These are phyloP conservation scores for Phytophthora idaei DNA, from an alignment of 352 stramenopile species.

Conservation along the genomic window DNA sequence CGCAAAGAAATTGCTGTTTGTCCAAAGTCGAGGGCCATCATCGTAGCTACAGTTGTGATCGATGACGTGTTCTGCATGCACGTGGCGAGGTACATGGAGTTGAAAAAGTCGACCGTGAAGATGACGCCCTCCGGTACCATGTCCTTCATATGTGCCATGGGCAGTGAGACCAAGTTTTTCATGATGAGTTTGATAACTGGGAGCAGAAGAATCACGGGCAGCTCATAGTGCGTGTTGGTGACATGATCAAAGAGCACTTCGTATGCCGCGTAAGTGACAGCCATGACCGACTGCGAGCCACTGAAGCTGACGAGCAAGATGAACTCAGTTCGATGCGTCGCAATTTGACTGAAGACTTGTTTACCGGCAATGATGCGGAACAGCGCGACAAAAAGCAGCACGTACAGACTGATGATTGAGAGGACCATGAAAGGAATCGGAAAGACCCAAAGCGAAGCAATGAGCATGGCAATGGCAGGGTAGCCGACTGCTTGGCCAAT, in stretches of 20 bases:
- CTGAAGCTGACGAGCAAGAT: slow-evolving; percentile 25
- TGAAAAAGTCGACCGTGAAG: slow-evolving; percentile 53
- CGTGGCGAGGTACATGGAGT: slow-evolving; percentile 43
- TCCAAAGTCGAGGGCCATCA: slow-evolving; percentile 36
- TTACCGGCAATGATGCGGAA: slow-evolving; percentile 26
- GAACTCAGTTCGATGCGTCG: slow-evolving; percentile 11
- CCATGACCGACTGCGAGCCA: slow-evolving; percentile 18
- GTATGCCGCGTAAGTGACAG: slow-evolving; percentile 25
- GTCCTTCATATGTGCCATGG: slow-evolving; percentile 28
- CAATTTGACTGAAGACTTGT: slow-evolving; percentile 15
- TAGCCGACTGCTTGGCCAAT: slow-evolving; percentile 12
- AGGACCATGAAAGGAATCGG: slow-evolving; percentile 32
- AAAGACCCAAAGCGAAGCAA: slow-evolving; percentile 31
- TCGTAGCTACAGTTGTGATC: slow-evolving; percentile 27
- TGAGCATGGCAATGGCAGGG: slow-evolving; percentile 10
- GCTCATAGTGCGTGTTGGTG: slow-evolving; percentile 13
- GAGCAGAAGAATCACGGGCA: slow-evolving; percentile 32
- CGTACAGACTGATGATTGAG: slow-evolving; percentile 20
- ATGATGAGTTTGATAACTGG: slow-evolving; percentile 39
- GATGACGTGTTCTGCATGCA: slow-evolving; percentile 51
- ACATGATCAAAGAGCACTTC: slow-evolving; percentile 17
- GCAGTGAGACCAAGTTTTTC: slow-evolving; percentile 38
- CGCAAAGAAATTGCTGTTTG: slow-evolving; percentile 19
- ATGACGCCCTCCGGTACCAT: slow-evolving; percentile 40
- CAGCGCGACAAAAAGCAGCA: slow-evolving; percentile 17